Evolutionary conservation across 2,329 filamentous ascomycete genomes (phyloP), one percentile per base, ranked within the genome.

Genomic region (Trichoderma endophyticum): DNA sequence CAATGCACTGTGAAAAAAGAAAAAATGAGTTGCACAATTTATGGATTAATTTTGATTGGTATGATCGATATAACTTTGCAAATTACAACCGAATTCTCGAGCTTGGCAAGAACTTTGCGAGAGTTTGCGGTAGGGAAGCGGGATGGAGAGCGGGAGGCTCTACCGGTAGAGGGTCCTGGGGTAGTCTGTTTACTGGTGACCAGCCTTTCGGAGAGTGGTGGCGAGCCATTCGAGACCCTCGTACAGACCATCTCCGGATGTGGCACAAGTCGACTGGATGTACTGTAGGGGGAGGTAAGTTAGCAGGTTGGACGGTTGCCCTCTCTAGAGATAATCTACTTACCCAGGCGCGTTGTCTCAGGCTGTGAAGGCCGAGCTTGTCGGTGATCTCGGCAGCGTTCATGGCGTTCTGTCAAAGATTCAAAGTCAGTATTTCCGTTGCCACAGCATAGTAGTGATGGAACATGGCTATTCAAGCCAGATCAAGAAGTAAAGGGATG

Each of bases 381-480:
- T 99, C 95, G 85, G 96, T 99, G 85, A 99, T 98, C 88, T 99
- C 96, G 82, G 96, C 95, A 81, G 96, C 95, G 86, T 97, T 98
- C 96, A 98, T 98, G 85, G 96, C 96, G 83, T 98, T 98, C 95
- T 97, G 80, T 73, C 8, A 6, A 21, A 56, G 26, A 65, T 26
- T 24, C 21, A 72, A 74, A 57, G 73, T 76, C 59, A 76, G 74
- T 39, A 30, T 14, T 54, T 61, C 6, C 8, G 24, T 32, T 60
- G 7, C 18, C 56, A 32, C 6, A 6, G 6, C 18, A 32, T 21
- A n/a, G 18, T 6, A 18, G 34, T 36, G 48, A 66, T 34, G 15
- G 32, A 15, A 8, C 12, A 56, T 14, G 32, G 14, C 24, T 28
- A 60, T n/a, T n/a, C 18, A 34, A 51, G 43, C 43, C n/a, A 43